Conservation (phyloP, 768 basidiomycete genomes). For the Udeniomyces megalosporus region DNA sequence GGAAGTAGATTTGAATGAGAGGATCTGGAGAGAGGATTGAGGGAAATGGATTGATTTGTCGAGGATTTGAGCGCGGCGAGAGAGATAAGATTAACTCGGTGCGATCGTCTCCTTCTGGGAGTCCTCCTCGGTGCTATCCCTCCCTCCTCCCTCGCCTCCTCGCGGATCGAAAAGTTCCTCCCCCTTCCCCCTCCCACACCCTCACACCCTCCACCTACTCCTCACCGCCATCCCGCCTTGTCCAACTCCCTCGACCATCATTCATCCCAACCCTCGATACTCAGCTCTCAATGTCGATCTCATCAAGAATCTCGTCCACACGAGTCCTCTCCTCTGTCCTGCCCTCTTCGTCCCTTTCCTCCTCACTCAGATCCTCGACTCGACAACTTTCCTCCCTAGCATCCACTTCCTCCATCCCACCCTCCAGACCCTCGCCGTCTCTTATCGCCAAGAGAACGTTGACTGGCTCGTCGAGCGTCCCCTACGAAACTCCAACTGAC, state of each 20-base stretch:
- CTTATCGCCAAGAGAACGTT: no score
- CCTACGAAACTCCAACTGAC: constrained; percentile 2
- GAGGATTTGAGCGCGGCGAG: no score
- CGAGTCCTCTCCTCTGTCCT: not conserved
- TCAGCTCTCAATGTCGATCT: not conserved
- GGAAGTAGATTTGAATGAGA: no score
- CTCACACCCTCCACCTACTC: not conserved
- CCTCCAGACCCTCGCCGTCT: not conserved
- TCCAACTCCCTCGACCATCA: not conserved
- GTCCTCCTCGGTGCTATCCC: not conserved
- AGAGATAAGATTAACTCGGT: not conserved
- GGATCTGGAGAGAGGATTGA: no score
- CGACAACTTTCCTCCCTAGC: not conserved
- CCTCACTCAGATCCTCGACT: not conserved
- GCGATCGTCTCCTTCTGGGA: not conserved
- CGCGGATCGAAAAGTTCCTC: not conserved
- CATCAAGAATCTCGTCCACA: constrained; percentile 1
- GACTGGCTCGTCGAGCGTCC: not conserved
- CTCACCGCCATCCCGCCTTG: not conserved
- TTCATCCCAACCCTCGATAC: not conserved
- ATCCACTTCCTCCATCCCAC: not conserved
- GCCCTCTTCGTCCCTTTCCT: not conserved
- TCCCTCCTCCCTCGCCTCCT: not conserved
- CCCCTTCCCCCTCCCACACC: not conserved
- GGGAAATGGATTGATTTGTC: no score